Conservation (phyloP, 2,329 filamentous ascomycete genomes). For the Pyrenophora tritici-repentis region DNA sequence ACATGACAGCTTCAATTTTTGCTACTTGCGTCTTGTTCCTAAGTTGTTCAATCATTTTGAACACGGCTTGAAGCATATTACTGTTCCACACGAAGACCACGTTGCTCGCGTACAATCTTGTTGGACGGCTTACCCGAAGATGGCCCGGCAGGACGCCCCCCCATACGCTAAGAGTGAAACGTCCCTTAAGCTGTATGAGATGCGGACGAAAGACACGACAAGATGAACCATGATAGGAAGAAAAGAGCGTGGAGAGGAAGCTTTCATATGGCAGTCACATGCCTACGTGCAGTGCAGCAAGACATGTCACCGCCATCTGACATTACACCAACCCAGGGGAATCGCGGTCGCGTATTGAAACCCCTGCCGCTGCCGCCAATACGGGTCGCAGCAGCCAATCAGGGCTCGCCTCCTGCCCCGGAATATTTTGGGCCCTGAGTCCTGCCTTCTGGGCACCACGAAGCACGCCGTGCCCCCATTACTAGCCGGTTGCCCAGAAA, state of each 20-base stretch:
- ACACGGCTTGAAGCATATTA: too few species aligned
- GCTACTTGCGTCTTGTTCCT: too few species aligned
- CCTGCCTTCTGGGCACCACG: constrained; percentile 3
- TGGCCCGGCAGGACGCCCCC: constrained; percentile 5
- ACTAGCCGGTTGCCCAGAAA: constrained; percentile 3
- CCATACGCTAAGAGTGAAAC: constrained; percentile 6
- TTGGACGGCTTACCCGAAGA: constrained; percentile 5
- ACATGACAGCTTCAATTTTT: too few species aligned
- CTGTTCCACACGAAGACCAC: too few species aligned
- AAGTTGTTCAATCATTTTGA: too few species aligned
- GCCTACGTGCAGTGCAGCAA: constrained; percentile 10
- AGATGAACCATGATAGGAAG: neutral
- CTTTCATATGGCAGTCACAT: constrained; percentile 10
- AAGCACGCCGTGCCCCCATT: constrained; percentile 13
- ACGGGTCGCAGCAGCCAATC: neutral
- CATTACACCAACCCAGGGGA: neutral
- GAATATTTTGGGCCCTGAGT: constrained; percentile 5
- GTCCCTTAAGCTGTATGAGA: neutral
- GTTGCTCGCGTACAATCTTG: neutral
- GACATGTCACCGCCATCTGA: neutral
- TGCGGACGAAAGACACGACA: neutral
- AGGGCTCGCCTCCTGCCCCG: constrained; percentile 6
- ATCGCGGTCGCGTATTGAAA: constrained; percentile 1
- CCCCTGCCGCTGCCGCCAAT: neutral
- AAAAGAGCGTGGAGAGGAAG: neutral